Evolutionary conservation across 2,329 filamentous ascomycete genomes (phyloP).

Genomic region (Aspergillus caelatus): DNA sequence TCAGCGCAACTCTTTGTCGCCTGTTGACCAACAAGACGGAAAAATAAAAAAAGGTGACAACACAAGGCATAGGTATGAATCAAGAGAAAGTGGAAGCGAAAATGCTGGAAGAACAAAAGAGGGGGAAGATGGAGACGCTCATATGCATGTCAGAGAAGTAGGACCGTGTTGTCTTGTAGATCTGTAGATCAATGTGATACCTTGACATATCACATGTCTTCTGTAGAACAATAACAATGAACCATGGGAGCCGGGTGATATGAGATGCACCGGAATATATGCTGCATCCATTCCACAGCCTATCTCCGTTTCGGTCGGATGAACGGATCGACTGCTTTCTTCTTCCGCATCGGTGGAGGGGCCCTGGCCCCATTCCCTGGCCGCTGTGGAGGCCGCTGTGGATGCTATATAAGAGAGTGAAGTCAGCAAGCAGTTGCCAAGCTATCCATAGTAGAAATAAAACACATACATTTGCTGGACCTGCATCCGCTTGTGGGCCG

Average conservation of each 20-base stretch:
- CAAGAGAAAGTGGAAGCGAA: slow-evolving; percentile 5
- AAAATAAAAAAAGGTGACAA: not conserved
- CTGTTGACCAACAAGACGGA: not conserved
- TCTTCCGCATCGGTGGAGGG: slow-evolving; percentile 40
- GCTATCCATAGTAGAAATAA: not conserved
- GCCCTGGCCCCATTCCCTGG: slow-evolving; percentile 26
- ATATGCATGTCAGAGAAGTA: slow-evolving; percentile 11
- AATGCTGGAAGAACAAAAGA: not conserved
- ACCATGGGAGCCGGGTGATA: not conserved
- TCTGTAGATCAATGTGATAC: slow-evolving; percentile 1
- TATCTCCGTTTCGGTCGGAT: slow-evolving; percentile 44
- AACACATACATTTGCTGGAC: slow-evolving; percentile 25
- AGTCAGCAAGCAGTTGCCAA: slow-evolving; percentile 16
- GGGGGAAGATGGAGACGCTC: slow-evolving; percentile 6
- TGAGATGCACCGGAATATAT: not conserved
- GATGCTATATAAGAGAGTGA: slow-evolving; percentile 17
- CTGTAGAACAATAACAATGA: not conserved
- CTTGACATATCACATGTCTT: slow-evolving; percentile 5
- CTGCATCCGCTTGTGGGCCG: slow-evolving; percentile 19
- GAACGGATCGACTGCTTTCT: slow-evolving; percentile 45
- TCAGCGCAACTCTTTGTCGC: not conserved
- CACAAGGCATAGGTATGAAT: not conserved
- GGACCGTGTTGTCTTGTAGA: slow-evolving; percentile 1
- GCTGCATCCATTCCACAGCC: slow-evolving; percentile 12
- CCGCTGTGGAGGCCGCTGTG: slow-evolving; percentile 22